Percentiles rank a stretch among this genome's conserved stretches.
phyloP scores from a whole-genome alignment of 2,329 filamentous ascomycete genomes.

The Trichophyton schoenleinii region DNA sequence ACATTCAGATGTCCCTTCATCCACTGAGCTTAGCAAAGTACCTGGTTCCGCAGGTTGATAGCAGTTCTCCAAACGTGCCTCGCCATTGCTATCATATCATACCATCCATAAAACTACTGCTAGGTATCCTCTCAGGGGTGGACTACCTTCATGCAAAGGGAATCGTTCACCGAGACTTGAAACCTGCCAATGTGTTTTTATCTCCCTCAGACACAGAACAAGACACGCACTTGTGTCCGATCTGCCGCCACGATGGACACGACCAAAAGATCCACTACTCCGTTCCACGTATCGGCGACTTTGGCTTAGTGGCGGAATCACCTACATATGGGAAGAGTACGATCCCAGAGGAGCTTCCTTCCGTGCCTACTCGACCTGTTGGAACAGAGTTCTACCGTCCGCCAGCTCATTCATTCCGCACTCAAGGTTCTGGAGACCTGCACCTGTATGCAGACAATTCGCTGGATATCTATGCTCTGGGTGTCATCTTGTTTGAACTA shows the following conservation, averaged over 20 bases:
- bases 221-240: slow-evolving; percentile 35
- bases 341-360: slow-evolving; percentile 12
- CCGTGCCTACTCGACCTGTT: slow-evolving; percentile 31
- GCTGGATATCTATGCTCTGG: slow-evolving; percentile 50
- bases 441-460: slow-evolving; percentile 33
- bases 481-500: slow-evolving; percentile 51
- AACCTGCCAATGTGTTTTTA: slow-evolving; percentile 57
- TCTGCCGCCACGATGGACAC: slow-evolving; percentile 28
- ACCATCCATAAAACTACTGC: slow-evolving; percentile 45
- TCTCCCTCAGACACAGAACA: slow-evolving; percentile 29
- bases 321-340: slow-evolving; percentile 24
- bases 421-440: slow-evolving; percentile 11
- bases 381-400: slow-evolving; percentile 54
- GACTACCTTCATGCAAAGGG: slow-evolving; percentile 50
- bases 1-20: slow-evolving; percentile 57
- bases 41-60: slow-evolving; percentile 30
- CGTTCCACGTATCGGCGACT: slow-evolving; percentile 54
- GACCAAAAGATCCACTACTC: slow-evolving; percentile 25
- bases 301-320: slow-evolving; percentile 50
- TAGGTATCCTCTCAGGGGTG: slow-evolving; percentile 49
- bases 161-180: slow-evolving; percentile 55
- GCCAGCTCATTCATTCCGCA: slow-evolving; percentile 18
- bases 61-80: slow-evolving; percentile 15
- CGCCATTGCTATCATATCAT: slow-evolving; percentile 52
- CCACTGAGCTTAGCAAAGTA: slow-evolving; percentile 51